Conservation (phyloP, 305 asterid genomes). For the Coffea humblotiana region DNA sequence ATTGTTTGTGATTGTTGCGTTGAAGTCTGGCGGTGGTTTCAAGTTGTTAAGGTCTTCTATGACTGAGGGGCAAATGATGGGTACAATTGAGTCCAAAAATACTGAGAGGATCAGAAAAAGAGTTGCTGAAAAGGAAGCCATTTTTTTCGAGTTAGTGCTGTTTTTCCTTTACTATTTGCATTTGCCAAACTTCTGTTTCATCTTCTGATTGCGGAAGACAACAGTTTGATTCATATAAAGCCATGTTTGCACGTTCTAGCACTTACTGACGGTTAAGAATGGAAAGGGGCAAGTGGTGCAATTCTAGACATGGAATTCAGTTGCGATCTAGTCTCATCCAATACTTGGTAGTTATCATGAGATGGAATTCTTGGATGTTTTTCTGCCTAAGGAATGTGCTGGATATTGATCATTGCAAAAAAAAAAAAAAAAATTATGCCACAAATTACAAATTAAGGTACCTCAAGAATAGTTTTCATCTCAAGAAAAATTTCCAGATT, state of each 20-base stretch:
- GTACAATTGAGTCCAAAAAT: background rate
- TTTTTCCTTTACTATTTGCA: background rate
- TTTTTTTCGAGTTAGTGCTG: background rate
- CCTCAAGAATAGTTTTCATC: too few species aligned
- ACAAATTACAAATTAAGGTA: too few species aligned
- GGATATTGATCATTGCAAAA: too few species aligned
- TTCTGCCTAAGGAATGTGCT: too few species aligned
- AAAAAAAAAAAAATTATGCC: too few species aligned
- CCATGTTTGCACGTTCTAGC: background rate
- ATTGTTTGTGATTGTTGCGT: conserved; percentile 49
- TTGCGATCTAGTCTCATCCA: too few species aligned
- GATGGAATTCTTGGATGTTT: too few species aligned
- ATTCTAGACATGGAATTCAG: background rate
- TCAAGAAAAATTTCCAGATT: too few species aligned
- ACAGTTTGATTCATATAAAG: background rate
- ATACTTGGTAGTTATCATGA: too few species aligned
- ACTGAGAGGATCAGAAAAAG: background rate
- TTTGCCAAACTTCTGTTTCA: background rate
- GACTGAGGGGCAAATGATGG: conserved; percentile 20
- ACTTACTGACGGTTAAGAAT: background rate
- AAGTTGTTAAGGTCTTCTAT: conserved; percentile 53
- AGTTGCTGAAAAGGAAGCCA: conserved; percentile 6
- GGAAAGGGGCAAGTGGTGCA: background rate
- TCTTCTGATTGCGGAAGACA: background rate
- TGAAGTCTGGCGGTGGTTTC: conserved; percentile 53